phyloP scores from a whole-genome alignment of 1,284 basidiomycete species.

The Psilocybe mexicana region DNA sequence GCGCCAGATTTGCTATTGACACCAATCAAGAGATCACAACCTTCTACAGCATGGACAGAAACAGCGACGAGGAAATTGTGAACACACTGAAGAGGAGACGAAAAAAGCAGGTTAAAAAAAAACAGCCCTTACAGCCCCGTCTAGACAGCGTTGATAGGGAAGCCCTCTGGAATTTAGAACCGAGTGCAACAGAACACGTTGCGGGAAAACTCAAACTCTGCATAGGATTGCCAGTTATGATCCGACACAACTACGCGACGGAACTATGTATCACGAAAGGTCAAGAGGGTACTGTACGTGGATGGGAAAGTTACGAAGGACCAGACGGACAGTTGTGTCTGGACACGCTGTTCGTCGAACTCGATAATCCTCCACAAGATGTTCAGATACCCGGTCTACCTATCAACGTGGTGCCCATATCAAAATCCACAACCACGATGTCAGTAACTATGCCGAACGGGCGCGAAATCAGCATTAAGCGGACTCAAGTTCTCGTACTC shows the following conservation, averaged over 20 bases:
- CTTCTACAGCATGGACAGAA: slow-evolving; percentile 26
- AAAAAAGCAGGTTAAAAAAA: no score
- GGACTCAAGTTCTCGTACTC: slow-evolving; percentile 34
- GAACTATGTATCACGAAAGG: slow-evolving; percentile 30
- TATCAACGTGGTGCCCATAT: slow-evolving; percentile 17
- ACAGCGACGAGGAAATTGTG: background rate
- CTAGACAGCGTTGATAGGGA: background rate
- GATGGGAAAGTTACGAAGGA: slow-evolving; percentile 24
- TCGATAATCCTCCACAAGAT: slow-evolving; percentile 13
- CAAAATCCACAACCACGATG: background rate
- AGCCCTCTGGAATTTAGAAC: slow-evolving; percentile 7
- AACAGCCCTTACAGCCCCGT: background rate
- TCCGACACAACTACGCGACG: slow-evolving; percentile 24
- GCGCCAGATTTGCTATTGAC: slow-evolving; percentile 31
- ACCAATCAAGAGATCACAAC: slow-evolving; percentile 20
- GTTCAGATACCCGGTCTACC: slow-evolving; percentile 13
- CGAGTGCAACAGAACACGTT: slow-evolving; percentile 9
- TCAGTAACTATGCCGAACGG: slow-evolving; percentile 21
- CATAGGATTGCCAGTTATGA: slow-evolving; percentile 26
- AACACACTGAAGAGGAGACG: background rate
- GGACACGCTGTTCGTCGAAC: slow-evolving; percentile 17
- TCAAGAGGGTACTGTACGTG: slow-evolving; percentile 26
- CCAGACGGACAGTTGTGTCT: slow-evolving; percentile 6
- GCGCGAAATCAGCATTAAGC: slow-evolving; percentile 20
- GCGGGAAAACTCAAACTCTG: slow-evolving; percentile 18